phyloP scores from a whole-genome alignment of 2,329 filamentous ascomycete genomes.

The Penicillium brevicompactum region DNA sequence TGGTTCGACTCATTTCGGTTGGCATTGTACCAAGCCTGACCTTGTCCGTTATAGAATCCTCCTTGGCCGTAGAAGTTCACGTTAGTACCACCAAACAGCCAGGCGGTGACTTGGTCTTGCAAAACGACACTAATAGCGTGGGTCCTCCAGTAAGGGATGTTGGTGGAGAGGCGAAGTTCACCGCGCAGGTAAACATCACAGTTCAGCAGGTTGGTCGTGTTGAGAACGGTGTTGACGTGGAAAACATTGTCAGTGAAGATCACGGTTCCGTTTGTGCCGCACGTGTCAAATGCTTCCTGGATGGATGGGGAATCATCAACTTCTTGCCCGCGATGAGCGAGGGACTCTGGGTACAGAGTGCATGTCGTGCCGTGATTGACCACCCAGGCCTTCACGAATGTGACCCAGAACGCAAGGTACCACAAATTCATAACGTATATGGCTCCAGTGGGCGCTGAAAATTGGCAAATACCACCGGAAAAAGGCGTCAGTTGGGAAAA shows the following conservation, averaged over 20 bases:
- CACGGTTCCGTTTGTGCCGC: background rate
- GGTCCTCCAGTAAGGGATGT: conserved; percentile 56
- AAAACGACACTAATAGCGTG: conserved; percentile 55
- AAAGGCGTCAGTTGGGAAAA: background rate
- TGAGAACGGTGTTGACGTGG: conserved; percentile 21
- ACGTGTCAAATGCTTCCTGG: background rate
- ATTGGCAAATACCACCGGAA: background rate
- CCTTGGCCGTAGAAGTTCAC: conserved; percentile 52
- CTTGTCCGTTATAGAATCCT: conserved; percentile 62
- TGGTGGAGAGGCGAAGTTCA: conserved; percentile 42
- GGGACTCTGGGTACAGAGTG: conserved; percentile 19
- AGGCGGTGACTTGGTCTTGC: conserved; percentile 59
- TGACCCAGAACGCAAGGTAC: conserved; percentile 5
- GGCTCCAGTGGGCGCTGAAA: background rate
- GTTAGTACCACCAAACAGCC: conserved; percentile 57
- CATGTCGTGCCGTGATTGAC: conserved; percentile 20
- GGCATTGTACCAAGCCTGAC: conserved; percentile 59
- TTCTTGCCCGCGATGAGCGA: background rate
- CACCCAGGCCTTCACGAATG: conserved; percentile 15
- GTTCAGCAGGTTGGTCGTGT: conserved; percentile 24
- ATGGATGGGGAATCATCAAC: background rate
- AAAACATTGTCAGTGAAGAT: conserved; percentile 7
- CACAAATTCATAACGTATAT: conserved; percentile 6
- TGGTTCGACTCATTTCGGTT: conserved; percentile 54
- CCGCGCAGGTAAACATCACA: conserved; percentile 32